A percentile compares a stretch with the other conserved stretches of the same genome.
phyloP scores from a whole-genome alignment of 352 stramenopile species.

The Pythium phragmitis region DNA sequence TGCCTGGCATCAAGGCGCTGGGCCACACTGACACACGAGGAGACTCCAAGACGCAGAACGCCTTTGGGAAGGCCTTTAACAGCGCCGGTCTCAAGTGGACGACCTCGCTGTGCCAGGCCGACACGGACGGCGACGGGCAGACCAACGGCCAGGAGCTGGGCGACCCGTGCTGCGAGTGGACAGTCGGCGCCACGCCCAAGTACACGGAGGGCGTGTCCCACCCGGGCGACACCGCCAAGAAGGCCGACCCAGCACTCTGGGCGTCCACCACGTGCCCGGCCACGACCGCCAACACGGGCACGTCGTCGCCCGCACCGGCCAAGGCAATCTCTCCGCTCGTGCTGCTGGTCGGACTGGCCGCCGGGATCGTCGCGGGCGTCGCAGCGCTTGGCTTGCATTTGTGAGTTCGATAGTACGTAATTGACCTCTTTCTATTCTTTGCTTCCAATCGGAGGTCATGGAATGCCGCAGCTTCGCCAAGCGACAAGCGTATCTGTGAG shows the following conservation, averaged over 20 bases:
- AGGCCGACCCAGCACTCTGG: slow-evolving; percentile 23
- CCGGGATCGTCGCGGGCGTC: neutral
- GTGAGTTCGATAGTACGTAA: neutral
- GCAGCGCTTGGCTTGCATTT: slow-evolving; percentile 7
- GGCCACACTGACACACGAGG: slow-evolving; percentile 24
- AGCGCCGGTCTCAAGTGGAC: slow-evolving; percentile 39
- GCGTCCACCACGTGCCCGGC: slow-evolving; percentile 6
- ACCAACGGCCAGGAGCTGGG: slow-evolving; percentile 67
- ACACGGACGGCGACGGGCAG: slow-evolving; percentile 53
- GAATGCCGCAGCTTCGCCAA: neutral
- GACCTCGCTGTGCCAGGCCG: slow-evolving; percentile 33
- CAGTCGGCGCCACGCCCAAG: neutral
- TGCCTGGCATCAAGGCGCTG: slow-evolving; percentile 20
- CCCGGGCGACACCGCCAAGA: slow-evolving; percentile 19
- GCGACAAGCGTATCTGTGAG: too few relatives aligned
- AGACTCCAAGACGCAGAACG: slow-evolving; percentile 19
- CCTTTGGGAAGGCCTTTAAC: slow-evolving; percentile 47
- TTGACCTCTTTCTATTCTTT: neutral
- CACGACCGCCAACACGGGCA: neutral
- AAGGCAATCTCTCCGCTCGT: neutral
- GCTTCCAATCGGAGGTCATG: neutral
- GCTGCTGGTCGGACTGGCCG: neutral
- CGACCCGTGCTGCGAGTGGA: slow-evolving; percentile 52
- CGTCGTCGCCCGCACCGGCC: neutral
- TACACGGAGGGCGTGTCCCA: slow-evolving; percentile 23